phyloP scores from a whole-genome alignment of 2,329 filamentous ascomycete genomes.

The Cytospora leucostoma region DNA sequence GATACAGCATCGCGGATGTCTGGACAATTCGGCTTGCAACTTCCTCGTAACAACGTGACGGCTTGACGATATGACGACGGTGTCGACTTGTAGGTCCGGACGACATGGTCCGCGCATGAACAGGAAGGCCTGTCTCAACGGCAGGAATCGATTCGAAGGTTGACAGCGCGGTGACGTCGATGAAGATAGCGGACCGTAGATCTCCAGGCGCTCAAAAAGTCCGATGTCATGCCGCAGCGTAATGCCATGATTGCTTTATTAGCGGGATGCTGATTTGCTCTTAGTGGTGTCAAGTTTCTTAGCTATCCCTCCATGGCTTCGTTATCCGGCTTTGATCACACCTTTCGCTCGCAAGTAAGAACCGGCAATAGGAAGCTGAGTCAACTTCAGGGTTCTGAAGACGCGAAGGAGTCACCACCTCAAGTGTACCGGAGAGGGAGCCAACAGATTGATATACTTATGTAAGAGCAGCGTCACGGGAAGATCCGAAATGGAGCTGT shows the following conservation, averaged over 20 bases:
- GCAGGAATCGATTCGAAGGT: neutral
- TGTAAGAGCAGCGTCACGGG: conserved; percentile 13
- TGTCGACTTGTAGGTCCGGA: neutral
- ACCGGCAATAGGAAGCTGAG: too few relatives aligned
- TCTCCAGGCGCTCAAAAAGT: neutral
- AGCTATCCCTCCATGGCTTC: too few relatives aligned
- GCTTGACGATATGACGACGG: neutral
- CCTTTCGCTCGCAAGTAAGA: too few relatives aligned
- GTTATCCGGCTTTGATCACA: too few relatives aligned
- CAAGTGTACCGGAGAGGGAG: neutral
- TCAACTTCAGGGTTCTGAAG: too few relatives aligned
- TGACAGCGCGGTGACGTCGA: conserved; percentile 1
- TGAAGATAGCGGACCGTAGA: neutral
- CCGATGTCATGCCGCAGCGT: neutral
- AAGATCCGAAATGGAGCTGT: conserved; percentile 13
- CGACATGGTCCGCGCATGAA: neutral
- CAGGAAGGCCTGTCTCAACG: neutral
- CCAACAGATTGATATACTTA: conserved; percentile 6
- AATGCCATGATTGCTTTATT: too few relatives aligned
- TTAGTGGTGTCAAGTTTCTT: too few relatives aligned
- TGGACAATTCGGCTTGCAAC: too few relatives aligned
- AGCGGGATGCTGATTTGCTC: too few relatives aligned
- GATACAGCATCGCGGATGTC: too few relatives aligned
- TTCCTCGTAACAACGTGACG: too few relatives aligned
- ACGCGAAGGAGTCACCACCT: neutral